Evolutionary conservation across 2,329 filamentous ascomycete genomes (phyloP), one percentile per base, ranked within the genome.

Genomic region (Trichoderma arundinaceum): DNA sequence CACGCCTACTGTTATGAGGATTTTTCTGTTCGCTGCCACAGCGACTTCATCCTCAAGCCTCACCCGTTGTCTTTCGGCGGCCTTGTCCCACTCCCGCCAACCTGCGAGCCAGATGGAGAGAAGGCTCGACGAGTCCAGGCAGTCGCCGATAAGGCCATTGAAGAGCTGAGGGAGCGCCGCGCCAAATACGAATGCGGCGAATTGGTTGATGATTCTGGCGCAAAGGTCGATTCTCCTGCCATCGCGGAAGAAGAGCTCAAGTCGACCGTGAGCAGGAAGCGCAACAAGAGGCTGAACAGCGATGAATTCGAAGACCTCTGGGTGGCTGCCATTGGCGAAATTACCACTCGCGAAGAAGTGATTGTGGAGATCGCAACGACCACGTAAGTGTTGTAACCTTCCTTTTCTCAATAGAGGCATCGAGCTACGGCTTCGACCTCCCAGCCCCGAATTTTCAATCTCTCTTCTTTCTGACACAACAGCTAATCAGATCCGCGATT

Each of bases 51-150:
- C 53, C 83, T 95, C 43, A 90, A 91, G 73, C 86, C 88, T 1
- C 94, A 98, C 75, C 94, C 94, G 1, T 82, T 98, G 22, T 90
- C 93, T 0, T 76, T 97, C 0, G 88, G 89, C 56, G 94, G 95
- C 0, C 74, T 96, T 3, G 74, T 98, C 5, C 95, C 95, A 7
- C 80, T 99, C 8, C 88, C 94, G 6, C 94, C 96, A 1, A 94
- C 92, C 4, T 99, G 95, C 77, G 94, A 97, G 78, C 91, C 95
- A 0, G 96, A 99, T 77, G 93, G 93, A 67, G 92, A 96, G 73
- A 97, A 97, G 77, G 92, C 90, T 7, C 88, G 92, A 44, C 90
- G 91, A 17, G 90, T 98, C 56, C 92, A 94, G 73, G 87, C 90
- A 19, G 92, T 99, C 15, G 92, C 94, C 7, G 90, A 98, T 75